Conservation (phyloP, 2,329 filamentous ascomycete species). For the Chaetomium strumarium region DNA sequence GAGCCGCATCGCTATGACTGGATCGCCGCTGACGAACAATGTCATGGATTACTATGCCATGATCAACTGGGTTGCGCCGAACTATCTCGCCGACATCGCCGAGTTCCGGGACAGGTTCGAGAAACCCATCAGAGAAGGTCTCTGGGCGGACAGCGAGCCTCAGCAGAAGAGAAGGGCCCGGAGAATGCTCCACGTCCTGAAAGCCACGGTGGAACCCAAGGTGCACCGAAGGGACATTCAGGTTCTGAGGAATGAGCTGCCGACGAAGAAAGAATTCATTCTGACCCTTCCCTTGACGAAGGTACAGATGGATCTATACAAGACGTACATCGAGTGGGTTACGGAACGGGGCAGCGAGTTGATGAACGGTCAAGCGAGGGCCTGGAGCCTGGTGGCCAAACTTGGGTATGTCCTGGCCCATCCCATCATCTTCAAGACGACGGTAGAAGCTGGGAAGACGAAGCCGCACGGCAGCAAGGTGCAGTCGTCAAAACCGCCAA, state of each 20-base stretch:
- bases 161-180: slow-evolving; percentile 53
- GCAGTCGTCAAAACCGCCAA: slow-evolving; percentile 18
- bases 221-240: slow-evolving; percentile 67
- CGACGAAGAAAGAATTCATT: slow-evolving; percentile 74
- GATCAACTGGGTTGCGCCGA: slow-evolving; percentile 79
- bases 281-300: slow-evolving; percentile 65
- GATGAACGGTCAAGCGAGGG: slow-evolving; percentile 17
- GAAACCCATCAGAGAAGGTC: slow-evolving; percentile 65
- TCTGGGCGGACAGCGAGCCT: slow-evolving; percentile 57
- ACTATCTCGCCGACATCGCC: slow-evolving; percentile 61
- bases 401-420: slow-evolving; percentile 49
- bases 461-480: not conserved
- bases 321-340: slow-evolving; percentile 34
- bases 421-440: slow-evolving; percentile 41
- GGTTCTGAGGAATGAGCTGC: slow-evolving; percentile 59
- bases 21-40: slow-evolving; percentile 80
- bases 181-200: slow-evolving; percentile 64
- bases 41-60: slow-evolving; percentile 80
- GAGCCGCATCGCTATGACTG: slow-evolving; percentile 76
- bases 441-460: slow-evolving; percentile 10
- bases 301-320: slow-evolving; percentile 60
- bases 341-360: slow-evolving; percentile 3
- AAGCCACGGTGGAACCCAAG: slow-evolving; percentile 67
- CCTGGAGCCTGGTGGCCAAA: slow-evolving; percentile 36
- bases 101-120: slow-evolving; percentile 70